Evolutionary conservation across 805 yeast species (phyloP).

Genomic region (Kodamaea jinghongensis): DNA sequence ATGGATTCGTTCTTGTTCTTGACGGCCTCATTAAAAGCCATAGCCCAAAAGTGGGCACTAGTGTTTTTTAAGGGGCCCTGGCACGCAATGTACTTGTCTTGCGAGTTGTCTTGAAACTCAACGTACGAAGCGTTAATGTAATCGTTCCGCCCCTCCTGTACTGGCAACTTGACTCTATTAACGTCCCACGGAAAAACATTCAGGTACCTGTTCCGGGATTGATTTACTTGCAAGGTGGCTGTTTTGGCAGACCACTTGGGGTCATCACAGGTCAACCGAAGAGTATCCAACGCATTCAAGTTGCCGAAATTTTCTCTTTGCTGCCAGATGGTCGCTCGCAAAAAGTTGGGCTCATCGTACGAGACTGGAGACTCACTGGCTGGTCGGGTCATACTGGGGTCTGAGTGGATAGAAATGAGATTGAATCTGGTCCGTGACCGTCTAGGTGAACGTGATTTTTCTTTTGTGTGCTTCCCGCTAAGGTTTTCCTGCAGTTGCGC

Average conservation of each 20-base stretch:
- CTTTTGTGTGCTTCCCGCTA: constrained; percentile 8
- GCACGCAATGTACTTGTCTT: constrained; percentile 55
- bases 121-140: constrained; percentile 42
- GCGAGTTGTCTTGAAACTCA: constrained; percentile 1
- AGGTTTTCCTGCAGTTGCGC: constrained; percentile 7
- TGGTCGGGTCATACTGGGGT: too few species aligned
- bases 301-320: constrained; percentile 13
- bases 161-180: constrained; percentile 32
- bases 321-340: constrained; percentile 7
- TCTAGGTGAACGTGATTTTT: constrained; percentile 5
- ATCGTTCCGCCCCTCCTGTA: constrained; percentile 18
- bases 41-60: constrained; percentile 49
- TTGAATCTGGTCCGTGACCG: too few species aligned
- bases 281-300: constrained; percentile 11
- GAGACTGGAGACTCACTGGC: too few species aligned
- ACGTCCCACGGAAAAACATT: constrained; percentile 43
- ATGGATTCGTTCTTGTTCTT: constrained; percentile 23
- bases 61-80: constrained; percentile 60
- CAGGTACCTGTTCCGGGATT: constrained; percentile 31
- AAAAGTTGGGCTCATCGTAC: constrained; percentile 10
- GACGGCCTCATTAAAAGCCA: constrained; percentile 37
- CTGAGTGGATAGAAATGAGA: too few species aligned
- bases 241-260: constrained; percentile 9
- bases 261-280: constrained; percentile 2
- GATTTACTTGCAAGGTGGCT: constrained; percentile 7